These are phyloP conservation scores for Priceomyces fermenticarens DNA, from an alignment of 805 yeast species.

Conservation along the genomic window DNA sequence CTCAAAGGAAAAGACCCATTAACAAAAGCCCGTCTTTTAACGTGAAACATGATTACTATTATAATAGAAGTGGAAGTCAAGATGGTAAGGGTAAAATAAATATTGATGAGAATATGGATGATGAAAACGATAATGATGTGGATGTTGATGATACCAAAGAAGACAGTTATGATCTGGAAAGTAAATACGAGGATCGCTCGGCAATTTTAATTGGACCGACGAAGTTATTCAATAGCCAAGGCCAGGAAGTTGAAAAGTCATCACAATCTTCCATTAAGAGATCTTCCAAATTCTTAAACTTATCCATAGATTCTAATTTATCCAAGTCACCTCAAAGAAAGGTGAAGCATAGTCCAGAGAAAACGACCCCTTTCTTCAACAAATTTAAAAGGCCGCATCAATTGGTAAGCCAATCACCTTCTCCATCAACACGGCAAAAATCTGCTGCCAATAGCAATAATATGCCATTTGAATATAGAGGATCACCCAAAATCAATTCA, in stretches of 20 bases:
- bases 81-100: constrained; percentile 12
- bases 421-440: constrained; percentile 26
- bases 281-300: constrained; percentile 39
- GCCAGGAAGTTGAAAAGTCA: constrained; percentile 3
- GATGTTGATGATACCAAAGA: constrained; percentile 4
- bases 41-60: constrained; percentile 27
- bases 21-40: constrained; percentile 44
- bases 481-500: constrained; percentile 14
- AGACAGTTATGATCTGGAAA: constrained; percentile 8
- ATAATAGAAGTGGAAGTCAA: constrained; percentile 19
- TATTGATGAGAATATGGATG: constrained; percentile 11
- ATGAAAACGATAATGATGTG: constrained; percentile 1
- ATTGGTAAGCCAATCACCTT: constrained; percentile 42
- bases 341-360: constrained; percentile 10
- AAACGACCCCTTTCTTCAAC: constrained; percentile 16
- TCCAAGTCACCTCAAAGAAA: background rate
- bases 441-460: constrained; percentile 2
- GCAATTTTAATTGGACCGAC: constrained; percentile 4
- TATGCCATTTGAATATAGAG: constrained; percentile 3
- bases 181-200: constrained; percentile 1
- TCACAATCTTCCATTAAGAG: constrained; percentile 31
- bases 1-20: constrained; percentile 14
- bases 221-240: constrained; percentile 1
- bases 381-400: constrained; percentile 44
- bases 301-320: constrained; percentile 31